Base-by-base conservation (phyloP, 1,139 yeast species). In the Saccharomyces pastorianus region DNA sequence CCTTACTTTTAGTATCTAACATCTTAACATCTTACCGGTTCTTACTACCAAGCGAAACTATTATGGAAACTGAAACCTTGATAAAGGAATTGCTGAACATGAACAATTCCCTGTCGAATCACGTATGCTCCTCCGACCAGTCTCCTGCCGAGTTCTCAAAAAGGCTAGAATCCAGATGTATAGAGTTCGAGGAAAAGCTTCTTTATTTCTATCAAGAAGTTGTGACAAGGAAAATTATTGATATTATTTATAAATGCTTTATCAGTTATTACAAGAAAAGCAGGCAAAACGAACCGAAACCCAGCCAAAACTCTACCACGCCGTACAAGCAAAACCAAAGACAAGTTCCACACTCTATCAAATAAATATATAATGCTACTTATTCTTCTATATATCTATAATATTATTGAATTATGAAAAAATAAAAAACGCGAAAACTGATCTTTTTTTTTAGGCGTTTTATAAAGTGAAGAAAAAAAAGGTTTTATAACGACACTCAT, bases 141-240 rank as follows among this genome's bases (percentile, higher is more conserved):
- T 38, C 44, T 9, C 25, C 44, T 38, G 44, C 25, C 13, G 44
- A 38, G 44, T 38, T 38, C 1, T 38, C 44, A 7, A 38, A 38
- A 38, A 38, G 25, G 13, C 11, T 51, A n/a, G 59, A 56, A 7
- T 46, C 54, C 0, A 55, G 52, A 47, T 51, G 59, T 44, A 53
- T 55, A 20, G 55, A 51, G 28, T 44, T 57, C 27, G 61, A 55
- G 46, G 31, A 38, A 3, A 55, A 53, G 20, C 57, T 62, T 6
- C 32, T 55, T 13, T 47, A 49, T 11, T 64, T 64, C 49, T 64
- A 60, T 51, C 57, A 56, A 27, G 59, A 61, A 11, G 50, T 61
- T 48, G 66, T 64, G 47, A 61, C 53, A 28, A 50, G 52, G 28
- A 52, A 56, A 31, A 58, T 62, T 27, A 47, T 64, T 32, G 63